Percentiles rank a stretch among this genome's conserved stretches.
Evolutionary conservation across 306 rosid species (phyloP).

Genomic region (Cucumis sativus): Cucumber_9930_V3 NC_026657.2:525501-526000

Average conservation of each 20-base stretch:
- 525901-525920: no score
- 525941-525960: no score
- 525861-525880: no score
- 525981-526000: no score
- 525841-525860: not conserved
- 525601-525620: not conserved
- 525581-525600: slow-evolving; percentile 5
- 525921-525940: no score
- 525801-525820: not conserved
- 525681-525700: not conserved
- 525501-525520: slow-evolving; percentile 4
- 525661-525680: not conserved
- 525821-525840: not conserved
- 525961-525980: no score
- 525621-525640: not conserved
- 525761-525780: not conserved
- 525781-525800: not conserved
- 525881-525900: no score
- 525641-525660: no score
- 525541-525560: slow-evolving; percentile 9
- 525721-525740: not conserved
- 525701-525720: not conserved
- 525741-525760: not conserved
- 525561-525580: slow-evolving; percentile 3
- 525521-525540: not conserved